phyloP scores from a whole-genome alignment of 306 rosid genomes.

The Vigna nakashimae region DNA sequence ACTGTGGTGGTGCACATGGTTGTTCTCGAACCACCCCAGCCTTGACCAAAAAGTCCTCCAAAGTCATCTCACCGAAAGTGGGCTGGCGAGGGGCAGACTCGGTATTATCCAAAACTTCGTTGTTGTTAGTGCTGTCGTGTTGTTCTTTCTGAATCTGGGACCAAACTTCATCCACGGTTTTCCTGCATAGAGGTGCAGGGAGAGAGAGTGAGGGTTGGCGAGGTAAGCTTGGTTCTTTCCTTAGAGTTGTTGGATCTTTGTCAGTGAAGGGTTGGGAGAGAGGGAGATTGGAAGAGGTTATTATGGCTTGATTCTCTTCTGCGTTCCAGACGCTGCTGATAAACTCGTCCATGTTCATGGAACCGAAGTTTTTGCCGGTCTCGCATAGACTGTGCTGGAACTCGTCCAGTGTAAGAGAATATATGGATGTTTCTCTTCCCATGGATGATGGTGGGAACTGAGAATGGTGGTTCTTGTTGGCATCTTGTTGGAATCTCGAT shows the following conservation, averaged over 20 bases:
- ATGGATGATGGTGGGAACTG: constrained; percentile 40
- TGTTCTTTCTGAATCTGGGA: constrained; percentile 73
- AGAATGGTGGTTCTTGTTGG: constrained; percentile 10
- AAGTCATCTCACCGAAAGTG: constrained; percentile 90
- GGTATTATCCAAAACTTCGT: constrained; percentile 45
- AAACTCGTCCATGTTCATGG: constrained; percentile 99
- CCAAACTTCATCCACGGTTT: constrained; percentile 97
- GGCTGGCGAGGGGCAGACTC: constrained; percentile 74
- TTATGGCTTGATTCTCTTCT: constrained; percentile 64
- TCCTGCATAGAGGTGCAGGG: constrained; percentile 76
- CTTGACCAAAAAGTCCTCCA: constrained; percentile 89
- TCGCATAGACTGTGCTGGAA: constrained; percentile 82
- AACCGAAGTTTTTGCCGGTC: constrained; percentile 79
- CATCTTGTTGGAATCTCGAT: constrained; percentile 41
- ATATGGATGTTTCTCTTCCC: constrained; percentile 84
- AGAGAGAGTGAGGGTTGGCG: constrained; percentile 80
- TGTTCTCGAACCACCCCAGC: constrained; percentile 84
- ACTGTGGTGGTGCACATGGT: background rate
- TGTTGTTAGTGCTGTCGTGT: constrained; percentile 9
- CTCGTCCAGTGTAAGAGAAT: constrained; percentile 88
- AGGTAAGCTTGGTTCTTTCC: constrained; percentile 62
- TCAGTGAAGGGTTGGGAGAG: constrained; percentile 11
- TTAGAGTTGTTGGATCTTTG: constrained; percentile 25
- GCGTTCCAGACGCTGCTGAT: constrained; percentile 91
- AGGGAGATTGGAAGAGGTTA: constrained; percentile 6